Percentiles rank a stretch among this genome's conserved stretches.
phyloP scores from a whole-genome alignment of 306 rosid genomes.

The Trichosanthes truncata region DNA sequence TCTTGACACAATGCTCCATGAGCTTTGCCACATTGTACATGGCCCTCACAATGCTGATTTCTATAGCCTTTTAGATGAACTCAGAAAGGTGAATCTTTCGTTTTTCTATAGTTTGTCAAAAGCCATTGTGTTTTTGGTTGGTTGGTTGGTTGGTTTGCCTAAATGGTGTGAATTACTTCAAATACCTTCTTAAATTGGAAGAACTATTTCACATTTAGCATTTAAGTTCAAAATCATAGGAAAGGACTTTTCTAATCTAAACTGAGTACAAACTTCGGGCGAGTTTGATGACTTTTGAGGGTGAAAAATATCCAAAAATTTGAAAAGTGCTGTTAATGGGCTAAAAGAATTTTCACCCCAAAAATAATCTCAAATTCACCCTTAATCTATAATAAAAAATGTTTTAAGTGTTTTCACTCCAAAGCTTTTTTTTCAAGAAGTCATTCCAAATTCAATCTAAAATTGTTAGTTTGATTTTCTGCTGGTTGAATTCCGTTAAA shows the following conservation, averaged over 20 bases:
- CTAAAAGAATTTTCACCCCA: no score
- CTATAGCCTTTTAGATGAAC: slow-evolving; percentile 46
- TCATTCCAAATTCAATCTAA: background rate
- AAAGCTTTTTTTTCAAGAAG: background rate
- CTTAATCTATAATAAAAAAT: no score
- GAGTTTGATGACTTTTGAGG: background rate
- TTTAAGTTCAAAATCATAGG: background rate
- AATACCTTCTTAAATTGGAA: background rate
- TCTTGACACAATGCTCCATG: slow-evolving; percentile 54
- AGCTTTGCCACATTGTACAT: slow-evolving; percentile 47
- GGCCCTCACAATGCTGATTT: slow-evolving; percentile 51
- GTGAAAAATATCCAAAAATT: background rate
- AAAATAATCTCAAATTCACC: no score
- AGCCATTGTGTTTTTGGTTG: background rate
- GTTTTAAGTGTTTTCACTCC: background rate
- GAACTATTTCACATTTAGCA: background rate
- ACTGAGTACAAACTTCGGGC: no score
- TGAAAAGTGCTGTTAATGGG: no score
- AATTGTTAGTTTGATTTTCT: background rate
- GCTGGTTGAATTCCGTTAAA: background rate
- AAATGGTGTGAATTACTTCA: background rate
- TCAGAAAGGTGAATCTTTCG: slow-evolving; percentile 35
- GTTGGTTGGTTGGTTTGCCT: background rate
- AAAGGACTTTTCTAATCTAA: background rate
- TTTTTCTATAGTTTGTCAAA: background rate